These are phyloP conservation scores for Albatrellus ellisii DNA, from an alignment of 768 basidiomycete genomes.

Conservation along the genomic window DNA sequence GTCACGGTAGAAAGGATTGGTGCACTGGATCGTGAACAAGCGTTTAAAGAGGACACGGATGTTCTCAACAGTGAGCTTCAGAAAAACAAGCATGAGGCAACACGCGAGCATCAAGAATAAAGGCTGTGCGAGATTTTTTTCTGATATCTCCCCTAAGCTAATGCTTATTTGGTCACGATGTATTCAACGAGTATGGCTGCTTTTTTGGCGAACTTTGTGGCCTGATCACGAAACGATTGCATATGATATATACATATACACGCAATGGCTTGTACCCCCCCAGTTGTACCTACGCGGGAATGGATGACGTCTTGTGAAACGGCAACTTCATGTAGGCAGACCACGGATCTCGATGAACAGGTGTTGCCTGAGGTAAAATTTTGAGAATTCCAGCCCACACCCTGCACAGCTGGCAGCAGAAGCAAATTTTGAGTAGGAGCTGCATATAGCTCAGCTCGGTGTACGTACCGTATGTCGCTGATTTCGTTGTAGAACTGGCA, in stretches of 20 bases:
- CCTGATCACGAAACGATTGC: no score
- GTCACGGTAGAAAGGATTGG: slow-evolving; percentile 54
- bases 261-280: no score
- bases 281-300: no score
- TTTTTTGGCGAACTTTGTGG: not conserved
- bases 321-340: slow-evolving; percentile 19
- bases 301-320: not conserved
- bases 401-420: slow-evolving; percentile 24
- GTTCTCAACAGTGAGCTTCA: slow-evolving; percentile 54
- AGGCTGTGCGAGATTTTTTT: not conserved
- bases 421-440: not conserved
- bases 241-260: no score
- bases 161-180: no score
- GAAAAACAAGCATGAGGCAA: slow-evolving; percentile 18
- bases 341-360: slow-evolving; percentile 29
- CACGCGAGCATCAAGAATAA: slow-evolving; percentile 1
- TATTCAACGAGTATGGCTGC: not conserved
- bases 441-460: slow-evolving; percentile 2
- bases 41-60: slow-evolving; percentile 51
- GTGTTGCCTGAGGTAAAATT: slow-evolving; percentile 26
- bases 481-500: slow-evolving; percentile 28
- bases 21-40: slow-evolving; percentile 38
- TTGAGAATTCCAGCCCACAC: slow-evolving; percentile 28
- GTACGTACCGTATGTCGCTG: slow-evolving; percentile 24
- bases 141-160: no score